These are phyloP conservation scores for Penicillium samsonianum DNA, from an alignment of 495 filamentous ascomycete species.

Conservation along the genomic window DNA sequence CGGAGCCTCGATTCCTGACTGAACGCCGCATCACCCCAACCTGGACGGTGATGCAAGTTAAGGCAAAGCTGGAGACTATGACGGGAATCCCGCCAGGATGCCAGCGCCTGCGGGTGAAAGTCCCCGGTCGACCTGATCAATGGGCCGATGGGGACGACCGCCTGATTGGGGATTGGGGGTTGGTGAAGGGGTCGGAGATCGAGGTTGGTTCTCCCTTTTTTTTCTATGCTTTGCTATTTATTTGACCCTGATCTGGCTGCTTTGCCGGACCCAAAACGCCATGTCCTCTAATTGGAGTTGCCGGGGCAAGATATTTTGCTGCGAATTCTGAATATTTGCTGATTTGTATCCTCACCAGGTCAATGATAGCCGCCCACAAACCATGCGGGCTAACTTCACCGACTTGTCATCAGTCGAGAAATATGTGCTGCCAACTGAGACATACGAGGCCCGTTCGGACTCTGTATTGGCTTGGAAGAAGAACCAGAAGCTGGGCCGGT, in stretches of 20 bases:
- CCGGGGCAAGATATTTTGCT: background rate
- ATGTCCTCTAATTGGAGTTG: too few species aligned
- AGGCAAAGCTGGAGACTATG: constrained; percentile 86
- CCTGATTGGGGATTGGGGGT: constrained; percentile 40
- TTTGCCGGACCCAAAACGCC: background rate
- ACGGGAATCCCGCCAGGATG: constrained; percentile 84
- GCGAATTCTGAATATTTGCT: background rate
- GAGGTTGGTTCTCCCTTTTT: constrained; percentile 36
- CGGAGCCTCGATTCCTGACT: constrained; percentile 71
- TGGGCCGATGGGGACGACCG: constrained; percentile 43
- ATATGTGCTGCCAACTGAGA: constrained; percentile 75
- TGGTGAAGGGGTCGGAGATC: constrained; percentile 46
- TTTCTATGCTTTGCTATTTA: constrained; percentile 9
- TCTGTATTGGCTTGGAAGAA: constrained; percentile 94
- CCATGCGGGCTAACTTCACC: constrained; percentile 71
- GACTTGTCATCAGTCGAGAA: constrained; percentile 81
- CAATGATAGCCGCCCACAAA: constrained; percentile 71
- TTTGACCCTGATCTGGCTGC: background rate
- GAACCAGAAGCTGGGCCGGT: constrained; percentile 86
- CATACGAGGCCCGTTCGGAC: constrained; percentile 81
- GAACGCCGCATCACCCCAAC: constrained; percentile 90
- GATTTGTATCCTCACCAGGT: constrained; percentile 55
- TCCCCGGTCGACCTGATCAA: constrained; percentile 37
- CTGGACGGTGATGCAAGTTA: constrained; percentile 86
- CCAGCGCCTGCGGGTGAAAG: constrained; percentile 63